Evolutionary conservation across 179 eudicot genomes (phyloP).

Genomic region (Spergularia azorica): DNA sequence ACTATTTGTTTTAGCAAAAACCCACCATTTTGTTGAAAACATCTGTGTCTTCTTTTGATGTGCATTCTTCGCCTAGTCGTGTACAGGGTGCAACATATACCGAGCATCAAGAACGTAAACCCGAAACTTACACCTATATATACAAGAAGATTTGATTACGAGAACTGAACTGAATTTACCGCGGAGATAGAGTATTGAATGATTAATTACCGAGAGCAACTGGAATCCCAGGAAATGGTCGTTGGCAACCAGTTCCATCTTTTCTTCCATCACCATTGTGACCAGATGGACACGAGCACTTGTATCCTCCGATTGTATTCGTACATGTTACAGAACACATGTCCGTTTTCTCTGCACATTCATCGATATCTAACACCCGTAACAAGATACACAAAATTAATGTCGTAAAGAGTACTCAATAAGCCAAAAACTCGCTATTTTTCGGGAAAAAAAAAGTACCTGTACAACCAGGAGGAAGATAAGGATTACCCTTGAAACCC

Average conservation of each 20-base stretch:
- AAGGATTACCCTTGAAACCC: conserved; percentile 62
- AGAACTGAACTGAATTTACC: no score
- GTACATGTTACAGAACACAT: conserved; percentile 3
- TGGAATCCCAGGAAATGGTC: not conserved
- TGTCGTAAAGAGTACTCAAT: no score
- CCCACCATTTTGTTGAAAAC: conserved; percentile 25
- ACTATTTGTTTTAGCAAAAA: conserved; percentile 1
- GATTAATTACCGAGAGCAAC: no score
- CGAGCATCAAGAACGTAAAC: not conserved
- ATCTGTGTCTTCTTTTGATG: conserved; percentile 12
- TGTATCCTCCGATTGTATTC: conserved; percentile 15
- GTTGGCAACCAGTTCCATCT: conserved; percentile 18
- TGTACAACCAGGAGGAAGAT: conserved; percentile 53
- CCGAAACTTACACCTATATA: conserved; percentile 4
- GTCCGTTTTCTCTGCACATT: conserved; percentile 16
- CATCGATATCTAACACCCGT: conserved; percentile 13
- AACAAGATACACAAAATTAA: not conserved
- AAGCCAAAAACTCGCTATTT: no score
- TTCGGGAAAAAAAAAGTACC: conserved; percentile 11
- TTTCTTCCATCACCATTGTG: conserved; percentile 23
- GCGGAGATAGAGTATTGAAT: no score
- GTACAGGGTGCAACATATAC: not conserved
- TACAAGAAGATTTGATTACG: no score
- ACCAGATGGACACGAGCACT: conserved; percentile 24
- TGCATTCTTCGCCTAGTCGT: not conserved